Percentiles rank a stretch among this genome's conserved stretches.
phyloP scores from a whole-genome alignment of 140 eudicot genomes.

The Eryngium alpinum region DNA sequence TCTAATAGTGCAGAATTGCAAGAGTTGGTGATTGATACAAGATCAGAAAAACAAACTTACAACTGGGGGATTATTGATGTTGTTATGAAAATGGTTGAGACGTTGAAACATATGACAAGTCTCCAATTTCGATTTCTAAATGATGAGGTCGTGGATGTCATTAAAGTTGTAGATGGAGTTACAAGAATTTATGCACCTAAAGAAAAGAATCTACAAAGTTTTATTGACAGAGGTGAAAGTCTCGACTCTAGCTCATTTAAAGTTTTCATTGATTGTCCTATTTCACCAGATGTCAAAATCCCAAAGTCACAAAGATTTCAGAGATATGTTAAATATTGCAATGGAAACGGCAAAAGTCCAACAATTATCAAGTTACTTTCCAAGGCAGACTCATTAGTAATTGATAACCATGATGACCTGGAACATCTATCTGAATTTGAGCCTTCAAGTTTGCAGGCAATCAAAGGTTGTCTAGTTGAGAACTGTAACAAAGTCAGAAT shows the following conservation, averaged over 20 bases:
- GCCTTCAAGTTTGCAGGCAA: not conserved
- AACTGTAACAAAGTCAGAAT: not conserved
- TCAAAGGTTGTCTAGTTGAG: constrained; percentile 6
- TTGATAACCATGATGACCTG: not conserved
- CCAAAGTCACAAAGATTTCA: not conserved
- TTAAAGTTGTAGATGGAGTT: not conserved
- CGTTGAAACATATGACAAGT: not conserved
- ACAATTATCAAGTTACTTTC: not conserved
- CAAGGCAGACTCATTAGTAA: not conserved
- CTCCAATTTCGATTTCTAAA: constrained; percentile 8
- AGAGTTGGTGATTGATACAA: constrained; percentile 2
- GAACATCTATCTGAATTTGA: constrained; percentile 4
- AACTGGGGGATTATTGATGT: not conserved
- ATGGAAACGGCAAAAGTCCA: not conserved
- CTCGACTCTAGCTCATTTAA: not conserved
- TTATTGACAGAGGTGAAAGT: not conserved
- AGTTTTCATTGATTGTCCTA: constrained; percentile 3
- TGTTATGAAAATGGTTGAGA: not conserved
- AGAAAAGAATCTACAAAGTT: not conserved
- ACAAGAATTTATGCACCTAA: not conserved
- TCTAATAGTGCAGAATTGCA: not conserved
- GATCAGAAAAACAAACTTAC: not conserved
- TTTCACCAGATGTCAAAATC: not conserved
- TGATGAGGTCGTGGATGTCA: not conserved
- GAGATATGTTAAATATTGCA: not conserved